Conservation (phyloP, 768 basidiomycete genomes). For the Lactarius akahatsu region DNA sequence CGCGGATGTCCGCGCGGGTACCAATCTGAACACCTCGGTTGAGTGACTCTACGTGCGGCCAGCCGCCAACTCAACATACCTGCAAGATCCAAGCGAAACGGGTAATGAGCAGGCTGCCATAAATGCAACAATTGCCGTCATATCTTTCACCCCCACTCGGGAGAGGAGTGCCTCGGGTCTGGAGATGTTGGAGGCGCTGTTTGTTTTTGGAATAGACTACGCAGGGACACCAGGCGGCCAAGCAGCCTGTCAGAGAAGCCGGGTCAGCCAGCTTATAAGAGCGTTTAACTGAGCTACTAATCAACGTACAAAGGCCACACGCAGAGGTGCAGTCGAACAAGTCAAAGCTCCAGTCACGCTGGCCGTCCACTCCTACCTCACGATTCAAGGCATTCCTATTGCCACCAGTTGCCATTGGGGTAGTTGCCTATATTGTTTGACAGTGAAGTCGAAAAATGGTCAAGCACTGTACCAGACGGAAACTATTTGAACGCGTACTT, state of each 20-base stretch:
- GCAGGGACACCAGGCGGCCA: conserved; percentile 44
- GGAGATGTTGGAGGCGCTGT: conserved; percentile 41
- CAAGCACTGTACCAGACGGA: neutral
- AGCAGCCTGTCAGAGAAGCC: conserved; percentile 33
- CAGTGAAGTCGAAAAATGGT: neutral
- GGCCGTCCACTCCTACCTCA: conserved; percentile 32
- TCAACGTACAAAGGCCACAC: conserved; percentile 33
- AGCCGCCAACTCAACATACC: conserved; percentile 32
- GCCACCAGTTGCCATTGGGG: conserved; percentile 16
- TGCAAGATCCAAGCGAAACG: conserved; percentile 43
- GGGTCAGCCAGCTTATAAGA: conserved; percentile 22
- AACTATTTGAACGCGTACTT: neutral
- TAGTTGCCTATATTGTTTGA: neutral
- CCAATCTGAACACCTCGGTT: conserved; percentile 36
- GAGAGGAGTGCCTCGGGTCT: conserved; percentile 38
- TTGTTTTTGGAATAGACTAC: conserved; percentile 43
- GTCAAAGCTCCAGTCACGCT: conserved; percentile 38
- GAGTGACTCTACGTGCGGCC: neutral
- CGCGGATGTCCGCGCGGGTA: conserved; percentile 41
- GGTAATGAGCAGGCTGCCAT: conserved; percentile 36
- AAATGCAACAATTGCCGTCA: conserved; percentile 36
- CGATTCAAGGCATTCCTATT: conserved; percentile 32
- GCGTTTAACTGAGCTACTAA: conserved; percentile 3
- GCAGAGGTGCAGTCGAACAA: conserved; percentile 31
- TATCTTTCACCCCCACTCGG: conserved; percentile 38